Conservation (phyloP, 2,329 filamentous ascomycete genomes). For the Trichoderma atroviride region DNA sequence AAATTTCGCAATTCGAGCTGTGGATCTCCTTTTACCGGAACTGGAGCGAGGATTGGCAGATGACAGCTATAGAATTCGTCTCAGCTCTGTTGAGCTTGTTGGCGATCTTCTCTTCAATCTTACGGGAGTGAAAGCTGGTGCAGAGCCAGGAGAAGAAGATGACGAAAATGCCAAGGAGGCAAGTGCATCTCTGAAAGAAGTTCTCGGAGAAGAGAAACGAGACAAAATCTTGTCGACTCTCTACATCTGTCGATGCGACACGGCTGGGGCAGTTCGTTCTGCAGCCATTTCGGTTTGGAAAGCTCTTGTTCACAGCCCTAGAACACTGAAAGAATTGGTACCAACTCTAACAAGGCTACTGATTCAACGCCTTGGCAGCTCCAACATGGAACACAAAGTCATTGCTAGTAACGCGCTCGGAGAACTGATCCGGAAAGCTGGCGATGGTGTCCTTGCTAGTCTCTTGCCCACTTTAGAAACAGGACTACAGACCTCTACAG, state of each 20-base stretch:
- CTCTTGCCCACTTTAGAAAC: slow-evolving; percentile 91
- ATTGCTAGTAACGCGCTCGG: slow-evolving; percentile 97
- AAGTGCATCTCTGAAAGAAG: slow-evolving; percentile 88
- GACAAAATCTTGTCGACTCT: slow-evolving; percentile 97
- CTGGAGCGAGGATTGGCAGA: slow-evolving; percentile 96
- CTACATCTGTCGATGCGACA: slow-evolving; percentile 97
- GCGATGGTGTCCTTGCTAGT: slow-evolving; percentile 86
- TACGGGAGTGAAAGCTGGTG: slow-evolving; percentile 83
- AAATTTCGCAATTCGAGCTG: slow-evolving; percentile 94
- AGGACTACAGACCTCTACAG: slow-evolving; percentile 82
- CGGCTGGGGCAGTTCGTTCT: slow-evolving; percentile 83
- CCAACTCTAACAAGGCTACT: slow-evolving; percentile 94
- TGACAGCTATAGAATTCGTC: slow-evolving; percentile 94
- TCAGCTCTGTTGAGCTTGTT: slow-evolving; percentile 96
- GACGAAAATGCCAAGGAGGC: slow-evolving; percentile 79
- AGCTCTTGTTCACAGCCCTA: slow-evolving; percentile 83
- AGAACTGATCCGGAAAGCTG: slow-evolving; percentile 94
- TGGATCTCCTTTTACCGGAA: slow-evolving; percentile 91
- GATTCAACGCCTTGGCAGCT: slow-evolving; percentile 88
- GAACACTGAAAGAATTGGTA: slow-evolving; percentile 91
- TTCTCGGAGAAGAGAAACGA: slow-evolving; percentile 91
- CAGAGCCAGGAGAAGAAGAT: slow-evolving; percentile 76
- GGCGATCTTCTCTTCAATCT: slow-evolving; percentile 97
- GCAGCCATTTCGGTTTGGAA: slow-evolving; percentile 96
- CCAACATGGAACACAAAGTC: slow-evolving; percentile 98